These are phyloP conservation scores for Ophiostoma ips DNA, from an alignment of 2,329 filamentous ascomycete genomes.

Conservation along the genomic window DNA sequence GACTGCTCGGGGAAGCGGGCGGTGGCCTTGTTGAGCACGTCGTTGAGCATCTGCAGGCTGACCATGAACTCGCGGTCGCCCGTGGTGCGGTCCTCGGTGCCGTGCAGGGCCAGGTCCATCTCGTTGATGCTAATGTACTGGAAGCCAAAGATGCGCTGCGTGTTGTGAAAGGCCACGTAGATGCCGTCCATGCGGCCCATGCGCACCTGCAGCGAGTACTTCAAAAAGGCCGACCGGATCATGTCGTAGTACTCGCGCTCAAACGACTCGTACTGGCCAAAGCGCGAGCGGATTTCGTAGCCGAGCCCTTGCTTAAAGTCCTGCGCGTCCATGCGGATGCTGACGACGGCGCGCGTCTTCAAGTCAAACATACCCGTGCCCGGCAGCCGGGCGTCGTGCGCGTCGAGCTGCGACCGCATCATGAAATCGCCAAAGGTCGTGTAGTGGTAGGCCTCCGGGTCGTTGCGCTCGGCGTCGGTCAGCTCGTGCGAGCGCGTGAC, in stretches of 20 bases:
- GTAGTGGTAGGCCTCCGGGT: constrained; percentile 74
- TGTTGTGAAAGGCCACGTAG: constrained; percentile 93
- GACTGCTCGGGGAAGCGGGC: constrained; percentile 61
- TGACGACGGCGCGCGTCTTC: constrained; percentile 84
- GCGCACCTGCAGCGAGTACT: constrained; percentile 90
- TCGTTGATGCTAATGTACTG: constrained; percentile 81
- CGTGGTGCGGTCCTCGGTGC: constrained; percentile 46
- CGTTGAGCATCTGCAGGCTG: constrained; percentile 66
- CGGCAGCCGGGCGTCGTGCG: constrained; percentile 70
- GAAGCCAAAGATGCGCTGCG: constrained; percentile 89
- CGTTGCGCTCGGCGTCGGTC: constrained; percentile 55
- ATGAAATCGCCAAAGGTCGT: constrained; percentile 76
- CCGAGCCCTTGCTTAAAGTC: constrained; percentile 62
- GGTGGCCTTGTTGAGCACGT: constrained; percentile 63
- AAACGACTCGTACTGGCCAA: constrained; percentile 77
- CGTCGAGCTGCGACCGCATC: constrained; percentile 91
- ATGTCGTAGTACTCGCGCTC: constrained; percentile 96
- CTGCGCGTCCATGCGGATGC: constrained; percentile 73
- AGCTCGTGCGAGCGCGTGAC: constrained; percentile 53
- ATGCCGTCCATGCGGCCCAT: constrained; percentile 99
- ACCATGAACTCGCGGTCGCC: constrained; percentile 78
- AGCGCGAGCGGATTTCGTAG: constrained; percentile 69
- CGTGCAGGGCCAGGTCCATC: constrained; percentile 85
- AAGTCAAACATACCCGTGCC: constrained; percentile 92
- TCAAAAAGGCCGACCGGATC: constrained; percentile 86